phyloP scores from a whole-genome alignment of 345 rosid species.

The Orychophragmus violaceus region DNA sequence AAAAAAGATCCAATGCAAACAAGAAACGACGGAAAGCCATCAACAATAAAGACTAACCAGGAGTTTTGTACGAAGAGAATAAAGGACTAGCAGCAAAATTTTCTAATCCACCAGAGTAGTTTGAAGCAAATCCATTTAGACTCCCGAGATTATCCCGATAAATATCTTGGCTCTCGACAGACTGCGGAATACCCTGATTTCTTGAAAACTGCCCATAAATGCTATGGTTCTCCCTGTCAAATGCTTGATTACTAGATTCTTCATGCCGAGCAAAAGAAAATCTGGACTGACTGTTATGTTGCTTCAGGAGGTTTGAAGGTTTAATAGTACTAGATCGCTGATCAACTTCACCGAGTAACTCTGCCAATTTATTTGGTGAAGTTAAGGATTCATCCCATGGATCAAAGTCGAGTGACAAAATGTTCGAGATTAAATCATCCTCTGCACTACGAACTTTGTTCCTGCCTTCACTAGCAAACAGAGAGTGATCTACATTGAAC shows the following conservation, averaged over 20 bases:
- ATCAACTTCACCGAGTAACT: conserved; percentile 54
- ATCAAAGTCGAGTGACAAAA: conserved; percentile 65
- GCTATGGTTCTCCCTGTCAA: conserved; percentile 36
- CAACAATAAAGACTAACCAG: conserved; percentile 43
- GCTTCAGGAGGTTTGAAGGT: conserved; percentile 52
- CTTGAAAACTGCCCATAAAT: conserved; percentile 38
- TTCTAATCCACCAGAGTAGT: conserved; percentile 47
- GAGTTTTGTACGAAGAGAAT: conserved; percentile 48
- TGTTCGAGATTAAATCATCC: conserved; percentile 62
- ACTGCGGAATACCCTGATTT: conserved; percentile 37
- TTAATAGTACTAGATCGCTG: conserved; percentile 47
- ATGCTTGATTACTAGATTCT: conserved; percentile 42
- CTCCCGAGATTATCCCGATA: conserved; percentile 38
- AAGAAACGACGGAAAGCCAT: not conserved
- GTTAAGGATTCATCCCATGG: conserved; percentile 70
- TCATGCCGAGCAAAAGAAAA: conserved; percentile 92
- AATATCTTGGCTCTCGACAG: conserved; percentile 39
- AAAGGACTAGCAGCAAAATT: conserved; percentile 34
- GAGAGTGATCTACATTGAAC: conserved; percentile 28
- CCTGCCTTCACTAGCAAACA: conserved; percentile 39
- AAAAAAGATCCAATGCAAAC: not conserved
- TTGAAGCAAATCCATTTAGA: conserved; percentile 46
- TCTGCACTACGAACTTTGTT: conserved; percentile 36
- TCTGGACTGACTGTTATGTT: conserved; percentile 69
- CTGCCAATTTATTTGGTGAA: conserved; percentile 48